Conservation (phyloP, 192 early-diverging fungal genomes). For the Gamsiella multidivaricata region DNA sequence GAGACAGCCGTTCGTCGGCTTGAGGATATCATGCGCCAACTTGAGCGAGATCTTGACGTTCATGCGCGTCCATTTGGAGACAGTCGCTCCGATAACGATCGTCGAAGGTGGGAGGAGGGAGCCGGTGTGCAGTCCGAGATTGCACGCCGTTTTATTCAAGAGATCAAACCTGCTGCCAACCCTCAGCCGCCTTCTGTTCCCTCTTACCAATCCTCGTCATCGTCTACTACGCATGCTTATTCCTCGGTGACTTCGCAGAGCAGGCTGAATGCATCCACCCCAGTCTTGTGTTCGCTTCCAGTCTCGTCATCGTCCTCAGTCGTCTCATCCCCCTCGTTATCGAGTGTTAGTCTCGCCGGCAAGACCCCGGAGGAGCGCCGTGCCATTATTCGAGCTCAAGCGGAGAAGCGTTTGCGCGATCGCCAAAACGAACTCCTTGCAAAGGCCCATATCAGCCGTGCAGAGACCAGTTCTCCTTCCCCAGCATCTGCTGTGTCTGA, state of each 20-base stretch:
- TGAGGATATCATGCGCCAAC: slow-evolving; percentile 54
- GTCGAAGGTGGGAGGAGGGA: slow-evolving; percentile 59
- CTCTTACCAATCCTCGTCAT: slow-evolving; percentile 16
- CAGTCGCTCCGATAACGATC: slow-evolving; percentile 45
- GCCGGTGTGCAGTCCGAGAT: slow-evolving; percentile 58
- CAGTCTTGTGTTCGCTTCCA: slow-evolving; percentile 6
- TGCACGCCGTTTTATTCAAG: slow-evolving; percentile 57
- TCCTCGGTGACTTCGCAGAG: not conserved
- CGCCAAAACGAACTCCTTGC: slow-evolving; percentile 52
- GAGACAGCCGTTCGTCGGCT: slow-evolving; percentile 58
- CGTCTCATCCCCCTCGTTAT: slow-evolving; percentile 22
- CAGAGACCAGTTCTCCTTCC: slow-evolving; percentile 18
- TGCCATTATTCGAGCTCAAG: slow-evolving; percentile 63
- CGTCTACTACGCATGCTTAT: not conserved
- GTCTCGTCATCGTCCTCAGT: not conserved
- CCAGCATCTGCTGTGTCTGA: slow-evolving; percentile 43
- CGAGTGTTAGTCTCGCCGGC: slow-evolving; percentile 23
- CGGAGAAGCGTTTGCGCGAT: slow-evolving; percentile 61
- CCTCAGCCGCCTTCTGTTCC: not conserved
- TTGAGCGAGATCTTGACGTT: slow-evolving; percentile 51
- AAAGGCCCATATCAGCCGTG: slow-evolving; percentile 13
- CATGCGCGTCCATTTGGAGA: slow-evolving; percentile 19
- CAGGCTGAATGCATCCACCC: not conserved
- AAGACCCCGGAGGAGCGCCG: slow-evolving; percentile 61
- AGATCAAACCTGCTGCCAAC: slow-evolving; percentile 28